These are phyloP conservation scores for Phytophthora fragariaefolia DNA, from an alignment of 352 stramenopile species.

Conservation along the genomic window DNA sequence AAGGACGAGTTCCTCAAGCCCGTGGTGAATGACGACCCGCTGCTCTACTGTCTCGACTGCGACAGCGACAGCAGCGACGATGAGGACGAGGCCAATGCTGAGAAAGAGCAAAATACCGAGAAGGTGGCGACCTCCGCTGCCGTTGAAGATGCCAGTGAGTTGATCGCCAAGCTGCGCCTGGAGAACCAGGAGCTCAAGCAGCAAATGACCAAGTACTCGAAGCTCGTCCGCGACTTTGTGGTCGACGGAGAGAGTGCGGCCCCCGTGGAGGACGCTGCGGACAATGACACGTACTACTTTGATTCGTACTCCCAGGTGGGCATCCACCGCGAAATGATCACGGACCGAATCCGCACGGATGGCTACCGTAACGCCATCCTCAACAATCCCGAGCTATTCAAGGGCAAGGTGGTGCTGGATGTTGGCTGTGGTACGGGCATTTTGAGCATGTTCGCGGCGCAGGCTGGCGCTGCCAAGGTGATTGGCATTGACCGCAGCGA, in stretches of 20 bases:
- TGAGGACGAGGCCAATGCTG: conserved; percentile 42
- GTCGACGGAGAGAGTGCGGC: conserved; percentile 55
- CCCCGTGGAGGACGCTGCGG: conserved; percentile 42
- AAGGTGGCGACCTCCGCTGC: neutral
- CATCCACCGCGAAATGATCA: conserved; percentile 98
- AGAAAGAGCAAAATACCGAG: conserved; percentile 49
- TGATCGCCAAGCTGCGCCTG: conserved; percentile 53
- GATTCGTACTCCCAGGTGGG: conserved; percentile 98
- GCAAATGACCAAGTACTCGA: conserved; percentile 77
- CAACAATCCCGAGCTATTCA: conserved; percentile 97
- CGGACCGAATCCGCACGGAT: conserved; percentile 92
- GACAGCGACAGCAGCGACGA: conserved; percentile 63
- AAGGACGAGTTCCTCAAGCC: conserved; percentile 81
- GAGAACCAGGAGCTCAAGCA: conserved; percentile 82
- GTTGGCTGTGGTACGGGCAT: conserved; percentile 98
- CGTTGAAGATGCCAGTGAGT: conserved; percentile 22
- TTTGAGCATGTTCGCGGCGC: conserved; percentile 97
- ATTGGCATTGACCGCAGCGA: conserved; percentile 96
- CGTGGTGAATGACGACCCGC: conserved; percentile 75
- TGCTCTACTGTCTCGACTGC: conserved; percentile 85
- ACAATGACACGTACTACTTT: conserved; percentile 97
- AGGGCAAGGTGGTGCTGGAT: conserved; percentile 97
- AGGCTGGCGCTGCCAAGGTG: conserved; percentile 90
- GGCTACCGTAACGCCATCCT: conserved; percentile 98
- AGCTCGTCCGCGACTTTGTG: conserved; percentile 74